Base-by-base conservation (phyloP, 192 early-diverging fungal genomes). In the Rhizophagus sp. region DNA sequence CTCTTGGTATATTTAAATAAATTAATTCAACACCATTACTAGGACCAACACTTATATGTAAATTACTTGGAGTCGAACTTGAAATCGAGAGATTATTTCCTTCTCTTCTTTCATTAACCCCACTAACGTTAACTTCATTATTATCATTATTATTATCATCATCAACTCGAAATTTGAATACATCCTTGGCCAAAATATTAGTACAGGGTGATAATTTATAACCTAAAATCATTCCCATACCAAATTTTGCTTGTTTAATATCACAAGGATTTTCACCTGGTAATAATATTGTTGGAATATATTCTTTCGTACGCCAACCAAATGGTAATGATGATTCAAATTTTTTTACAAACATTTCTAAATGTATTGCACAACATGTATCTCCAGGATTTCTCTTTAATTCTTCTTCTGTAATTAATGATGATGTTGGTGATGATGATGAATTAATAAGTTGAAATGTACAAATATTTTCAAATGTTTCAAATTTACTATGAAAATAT, bases 181-280 rank as follows among this genome's bases (percentile, higher is more conserved):
- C 10, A 44, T 70, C 68, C n/a, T 70, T 39, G 5, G 36, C 19
- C 22, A 70, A 70, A 39, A 39, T 22, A 2, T 70, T 17, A 39
- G 22, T 10, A 70, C 34, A 36, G 2, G 68, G 68, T 22, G 22
- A 41, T 70, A 70, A 70, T 70, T 36, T 70, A 70, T 70, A 70
- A 39, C 36, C 34, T 22, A 70, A 22, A 22, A 36, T 39, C 36
- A 70, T 39, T 34, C 68, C 33, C 34, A 36, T 70, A 41, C 33
- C 17, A n/a, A 70, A 70, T 70, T 44, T 70, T 70, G 68, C 36
- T 70, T 70, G 33, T 70, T 70, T 70, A n/a, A 70, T 39, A n/a
- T 39, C 10, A 22, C 34, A 39, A 44, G 3, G 22, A 70, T 70
- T 36, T 41, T 70, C 68, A n/a, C 36, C 19, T 39, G 68, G 33